phyloP scores from a whole-genome alignment of 2,329 filamentous ascomycete species.

The Fusarium buxicola region DNA sequence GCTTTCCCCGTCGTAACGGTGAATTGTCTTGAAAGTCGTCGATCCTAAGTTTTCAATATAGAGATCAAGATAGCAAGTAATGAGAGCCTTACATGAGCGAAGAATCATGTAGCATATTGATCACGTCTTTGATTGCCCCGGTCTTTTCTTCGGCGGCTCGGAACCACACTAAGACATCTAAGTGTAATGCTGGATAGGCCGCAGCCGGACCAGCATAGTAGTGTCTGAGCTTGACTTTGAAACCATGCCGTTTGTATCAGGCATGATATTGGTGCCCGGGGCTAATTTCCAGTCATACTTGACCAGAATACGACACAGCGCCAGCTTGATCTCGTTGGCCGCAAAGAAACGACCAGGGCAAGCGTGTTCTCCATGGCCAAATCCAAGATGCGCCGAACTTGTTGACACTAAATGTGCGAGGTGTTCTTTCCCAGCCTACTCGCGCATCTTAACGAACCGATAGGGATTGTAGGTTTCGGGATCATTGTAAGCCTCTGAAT shows the following conservation, averaged over 20 bases:
- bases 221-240: not conserved
- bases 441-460: constrained; percentile 1
- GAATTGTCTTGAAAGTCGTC: constrained; percentile 20
- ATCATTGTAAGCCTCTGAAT: not conserved
- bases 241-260: constrained; percentile 1
- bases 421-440: not conserved
- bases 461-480: constrained; percentile 2
- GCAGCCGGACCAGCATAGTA: not conserved
- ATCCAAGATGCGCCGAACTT: not conserved
- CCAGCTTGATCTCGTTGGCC: constrained; percentile 7
- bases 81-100: constrained; percentile 5
- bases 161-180: too few relatives aligned
- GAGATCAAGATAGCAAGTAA: too few relatives aligned
- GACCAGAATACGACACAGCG: not conserved
- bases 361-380: not conserved
- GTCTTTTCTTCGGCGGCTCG: too few relatives aligned
- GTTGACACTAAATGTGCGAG: constrained; percentile 5
- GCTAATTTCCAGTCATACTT: constrained; percentile 16
- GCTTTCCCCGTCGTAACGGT: constrained; percentile 9
- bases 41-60: not conserved
- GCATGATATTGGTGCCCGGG: not conserved
- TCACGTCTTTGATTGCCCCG: constrained; percentile 3
- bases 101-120: constrained; percentile 4
- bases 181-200: not conserved
- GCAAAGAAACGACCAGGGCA: constrained; percentile 11